Evolutionary conservation across 139 green algal species (phyloP), one percentile per base, ranked within the genome.

Genomic region (Chlamydomonas sp.): DNA sequence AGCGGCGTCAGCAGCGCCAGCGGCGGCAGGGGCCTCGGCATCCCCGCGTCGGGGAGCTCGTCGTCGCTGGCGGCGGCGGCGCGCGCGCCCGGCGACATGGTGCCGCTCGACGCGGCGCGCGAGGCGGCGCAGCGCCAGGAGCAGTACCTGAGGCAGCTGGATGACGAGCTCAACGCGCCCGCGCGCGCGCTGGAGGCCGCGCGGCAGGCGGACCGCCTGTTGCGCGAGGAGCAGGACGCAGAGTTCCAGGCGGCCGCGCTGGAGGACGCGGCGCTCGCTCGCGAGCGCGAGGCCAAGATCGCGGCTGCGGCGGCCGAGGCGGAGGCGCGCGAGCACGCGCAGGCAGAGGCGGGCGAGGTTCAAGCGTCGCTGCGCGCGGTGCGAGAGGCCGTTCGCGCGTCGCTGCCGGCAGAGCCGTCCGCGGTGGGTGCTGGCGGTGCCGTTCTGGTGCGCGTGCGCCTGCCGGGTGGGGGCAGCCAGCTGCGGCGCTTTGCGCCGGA

Each of bases 141-240:
- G 24, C 30, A 10, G 26, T 54, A 22, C 54, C 54, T 64, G 8
- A 36, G 26, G 54, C 54, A 33, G 54, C 34, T 22, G 54, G 24
- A 36, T 64, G 54, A 67, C 33, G 26, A 30, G 8, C 60, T 67
- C 29, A 31, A 67, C 47, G 60, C 60, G 8, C 60, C 60, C 28
- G 60, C 26, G 31, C 5, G 5, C 5, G 60, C 60, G 26, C 60
- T 28, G n/a, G 10, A 13, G 10, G 20, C 26, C 6, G 60, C 60
- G 20, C 20, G 39, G 60, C 22, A 67, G 10, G 22, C 26, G 30
- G 60, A 67, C 31, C 60, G 60, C 8, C 5, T 16, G 20, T 22
- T 67, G 31, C 26, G 60, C 8, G 22, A 10, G 31, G 60, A 67
- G 60, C 60, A 67, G 34, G 60, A 67, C 20, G 60, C 30, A n/a